A percentile compares a stretch with the other conserved stretches of the same genome.
Evolutionary conservation across 495 filamentous ascomycete species (phyloP).

Genomic region (Darksidea phi): DNA sequence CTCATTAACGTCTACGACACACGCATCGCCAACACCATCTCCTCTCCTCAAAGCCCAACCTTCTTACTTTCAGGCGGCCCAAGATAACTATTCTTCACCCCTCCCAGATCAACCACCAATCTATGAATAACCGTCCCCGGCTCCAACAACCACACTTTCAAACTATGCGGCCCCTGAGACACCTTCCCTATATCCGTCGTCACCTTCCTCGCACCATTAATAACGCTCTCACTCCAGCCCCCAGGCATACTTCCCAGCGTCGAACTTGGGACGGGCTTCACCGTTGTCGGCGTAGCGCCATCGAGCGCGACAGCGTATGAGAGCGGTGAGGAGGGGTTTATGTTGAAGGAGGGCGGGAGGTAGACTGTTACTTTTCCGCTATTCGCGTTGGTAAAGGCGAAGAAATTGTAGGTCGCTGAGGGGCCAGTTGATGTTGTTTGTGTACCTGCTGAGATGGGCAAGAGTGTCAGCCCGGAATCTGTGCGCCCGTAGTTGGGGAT

Average conservation of each 20-base stretch:
- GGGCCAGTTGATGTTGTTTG: conserved; percentile 16
- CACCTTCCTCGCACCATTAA: conserved; percentile 23
- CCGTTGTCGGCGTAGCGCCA: conserved; percentile 17
- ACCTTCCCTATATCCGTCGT: conserved; percentile 12
- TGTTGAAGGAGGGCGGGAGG: conserved; percentile 24
- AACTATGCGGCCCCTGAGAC: conserved; percentile 17
- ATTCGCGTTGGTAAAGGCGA: conserved; percentile 3
- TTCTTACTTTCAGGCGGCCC: conserved; percentile 25
- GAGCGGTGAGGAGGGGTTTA: conserved; percentile 15
- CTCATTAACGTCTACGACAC: no score
- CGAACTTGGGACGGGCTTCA: conserved; percentile 13
- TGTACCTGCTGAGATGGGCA: conserved; percentile 10
- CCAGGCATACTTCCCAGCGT: conserved; percentile 24
- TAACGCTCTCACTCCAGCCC: conserved; percentile 21
- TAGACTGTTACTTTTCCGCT: conserved; percentile 23
- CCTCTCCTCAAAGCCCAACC: conserved; percentile 13
- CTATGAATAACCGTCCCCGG: conserved; percentile 24
- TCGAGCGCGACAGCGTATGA: conserved; percentile 25
- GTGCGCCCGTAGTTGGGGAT: conserved; percentile 33
- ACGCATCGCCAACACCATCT: not conserved
- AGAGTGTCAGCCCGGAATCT: conserved; percentile 19
- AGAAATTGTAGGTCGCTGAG: conserved; percentile 22
- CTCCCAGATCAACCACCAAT: conserved; percentile 29
- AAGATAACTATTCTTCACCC: conserved; percentile 29
- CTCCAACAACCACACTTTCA: conserved; percentile 28